phyloP scores from a whole-genome alignment of 352 stramenopile genomes.

The Albugo laibachii region DNA sequence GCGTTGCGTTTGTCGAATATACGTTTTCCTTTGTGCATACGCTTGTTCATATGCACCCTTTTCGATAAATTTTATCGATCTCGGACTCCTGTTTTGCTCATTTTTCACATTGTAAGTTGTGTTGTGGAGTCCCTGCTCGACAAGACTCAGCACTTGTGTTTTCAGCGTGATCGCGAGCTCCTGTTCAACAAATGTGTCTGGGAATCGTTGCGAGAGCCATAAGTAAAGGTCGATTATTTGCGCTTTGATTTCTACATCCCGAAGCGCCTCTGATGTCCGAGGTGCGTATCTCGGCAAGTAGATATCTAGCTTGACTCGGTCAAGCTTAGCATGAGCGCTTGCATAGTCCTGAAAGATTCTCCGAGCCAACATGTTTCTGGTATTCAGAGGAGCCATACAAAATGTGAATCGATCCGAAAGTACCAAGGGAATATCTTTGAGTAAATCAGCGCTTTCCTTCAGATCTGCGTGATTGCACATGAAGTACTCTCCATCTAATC shows the following conservation, averaged over 20 bases:
- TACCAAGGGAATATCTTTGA: conserved; percentile 45
- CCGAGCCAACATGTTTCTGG: conserved; percentile 52
- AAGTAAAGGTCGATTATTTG: conserved; percentile 88
- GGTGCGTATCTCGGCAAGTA: conserved; percentile 43
- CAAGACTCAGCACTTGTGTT: conserved; percentile 30
- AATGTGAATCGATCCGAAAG: conserved; percentile 73
- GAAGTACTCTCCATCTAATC: conserved; percentile 82
- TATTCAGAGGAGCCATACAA: conserved; percentile 76
- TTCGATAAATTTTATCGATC: too few species aligned
- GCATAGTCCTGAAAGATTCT: conserved; percentile 77
- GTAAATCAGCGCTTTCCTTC: conserved; percentile 37
- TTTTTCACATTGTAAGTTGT: conserved; percentile 32
- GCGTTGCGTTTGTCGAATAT: too few species aligned
- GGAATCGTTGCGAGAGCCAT: conserved; percentile 86
- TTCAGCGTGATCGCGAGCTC: conserved; percentile 47
- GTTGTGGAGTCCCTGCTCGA: conserved; percentile 51
- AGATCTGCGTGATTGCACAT: conserved; percentile 76
- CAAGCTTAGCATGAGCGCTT: conserved; percentile 31
- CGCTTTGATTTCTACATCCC: conserved; percentile 79
- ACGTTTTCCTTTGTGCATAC: too few species aligned
- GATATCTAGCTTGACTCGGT: conserved; percentile 68
- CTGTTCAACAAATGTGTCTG: conserved; percentile 62
- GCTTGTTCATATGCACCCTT: too few species aligned
- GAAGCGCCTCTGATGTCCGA: conserved; percentile 70
- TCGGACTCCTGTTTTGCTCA: too few species aligned